These are phyloP conservation scores for Claviceps sp. DNA, from an alignment of 2,329 filamentous ascomycete species.

Conservation along the genomic window DNA sequence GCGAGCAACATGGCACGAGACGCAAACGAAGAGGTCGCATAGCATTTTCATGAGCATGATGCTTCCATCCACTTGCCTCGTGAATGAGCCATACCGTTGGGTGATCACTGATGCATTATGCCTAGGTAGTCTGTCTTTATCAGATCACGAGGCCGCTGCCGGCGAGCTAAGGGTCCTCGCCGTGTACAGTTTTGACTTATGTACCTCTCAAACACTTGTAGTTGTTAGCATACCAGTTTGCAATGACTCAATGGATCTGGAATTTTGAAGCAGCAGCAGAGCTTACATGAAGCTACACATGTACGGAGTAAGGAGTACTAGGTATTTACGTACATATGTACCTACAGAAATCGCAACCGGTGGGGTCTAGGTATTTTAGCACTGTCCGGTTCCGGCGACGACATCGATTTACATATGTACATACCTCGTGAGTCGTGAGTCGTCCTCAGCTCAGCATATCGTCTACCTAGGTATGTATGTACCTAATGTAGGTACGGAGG, in stretches of 20 bases:
- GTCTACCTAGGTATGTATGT: no score
- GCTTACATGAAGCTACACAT: no score
- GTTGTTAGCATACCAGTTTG: no score
- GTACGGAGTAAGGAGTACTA: not conserved
- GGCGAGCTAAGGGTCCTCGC: no score
- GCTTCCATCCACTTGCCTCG: not conserved
- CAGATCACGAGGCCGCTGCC: no score
- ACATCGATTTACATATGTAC: not conserved
- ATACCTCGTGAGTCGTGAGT: not conserved
- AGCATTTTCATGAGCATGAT: not conserved
- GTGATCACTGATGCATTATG: no score
- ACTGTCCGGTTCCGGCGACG: not conserved
- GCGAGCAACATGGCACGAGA: not conserved
- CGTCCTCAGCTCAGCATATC: not conserved
- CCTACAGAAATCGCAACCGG: not conserved
- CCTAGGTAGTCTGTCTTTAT: no score
- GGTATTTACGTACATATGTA: not conserved
- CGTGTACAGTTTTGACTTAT: no score
- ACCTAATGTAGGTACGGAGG: no score
- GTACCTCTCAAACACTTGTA: no score
- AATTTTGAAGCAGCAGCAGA: no score
- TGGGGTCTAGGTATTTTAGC: not conserved
- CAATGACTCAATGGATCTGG: no score
- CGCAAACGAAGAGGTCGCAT: not conserved
- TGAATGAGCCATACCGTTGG: not conserved